These are phyloP conservation scores for Claviceps purpurea DNA, from an alignment of 2,329 filamentous ascomycete species.

Conservation along the genomic window DNA sequence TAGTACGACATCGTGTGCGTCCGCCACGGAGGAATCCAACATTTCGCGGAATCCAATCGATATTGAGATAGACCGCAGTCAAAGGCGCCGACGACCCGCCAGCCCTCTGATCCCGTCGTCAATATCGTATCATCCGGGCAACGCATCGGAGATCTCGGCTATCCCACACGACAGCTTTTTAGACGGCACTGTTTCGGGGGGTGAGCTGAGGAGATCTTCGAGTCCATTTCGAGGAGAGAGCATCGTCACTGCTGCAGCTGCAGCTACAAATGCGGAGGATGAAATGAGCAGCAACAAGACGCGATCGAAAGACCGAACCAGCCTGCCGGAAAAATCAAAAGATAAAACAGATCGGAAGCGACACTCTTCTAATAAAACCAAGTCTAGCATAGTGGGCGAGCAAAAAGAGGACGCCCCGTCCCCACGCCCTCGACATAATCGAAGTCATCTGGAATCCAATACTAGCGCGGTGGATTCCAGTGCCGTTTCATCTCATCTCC, in stretches of 20 bases:
- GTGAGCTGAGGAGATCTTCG: conserved; percentile 24
- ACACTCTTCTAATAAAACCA: conserved; percentile 27
- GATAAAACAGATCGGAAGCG: conserved; percentile 38
- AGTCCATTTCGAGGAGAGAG: conserved; percentile 29
- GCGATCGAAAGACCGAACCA: conserved; percentile 29
- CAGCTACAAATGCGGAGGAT: conserved; percentile 19
- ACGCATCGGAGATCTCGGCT: conserved; percentile 76
- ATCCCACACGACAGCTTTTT: conserved; percentile 49
- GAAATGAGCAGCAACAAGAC: conserved; percentile 31
- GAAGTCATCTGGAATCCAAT: conserved; percentile 37
- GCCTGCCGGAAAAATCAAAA: conserved; percentile 26
- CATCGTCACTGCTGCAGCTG: conserved; percentile 23
- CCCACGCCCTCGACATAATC: conserved; percentile 36
- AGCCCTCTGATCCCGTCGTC: conserved; percentile 52
- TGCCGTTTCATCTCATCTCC: conserved; percentile 38
- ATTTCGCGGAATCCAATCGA: conserved; percentile 68
- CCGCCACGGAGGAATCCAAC: conserved; percentile 67
- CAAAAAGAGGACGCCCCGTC: conserved; percentile 34
- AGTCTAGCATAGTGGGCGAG: conserved; percentile 34
- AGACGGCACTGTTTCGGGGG: conserved; percentile 39
- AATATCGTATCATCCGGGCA: conserved; percentile 48
- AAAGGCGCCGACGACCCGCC: conserved; percentile 46
- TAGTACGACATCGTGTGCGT: conserved; percentile 62
- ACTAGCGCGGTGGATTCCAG: conserved; percentile 42
- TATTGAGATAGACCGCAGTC: conserved; percentile 65